phyloP scores from a whole-genome alignment of 768 basidiomycete species.

The Infundibulicybe gibba region DNA sequence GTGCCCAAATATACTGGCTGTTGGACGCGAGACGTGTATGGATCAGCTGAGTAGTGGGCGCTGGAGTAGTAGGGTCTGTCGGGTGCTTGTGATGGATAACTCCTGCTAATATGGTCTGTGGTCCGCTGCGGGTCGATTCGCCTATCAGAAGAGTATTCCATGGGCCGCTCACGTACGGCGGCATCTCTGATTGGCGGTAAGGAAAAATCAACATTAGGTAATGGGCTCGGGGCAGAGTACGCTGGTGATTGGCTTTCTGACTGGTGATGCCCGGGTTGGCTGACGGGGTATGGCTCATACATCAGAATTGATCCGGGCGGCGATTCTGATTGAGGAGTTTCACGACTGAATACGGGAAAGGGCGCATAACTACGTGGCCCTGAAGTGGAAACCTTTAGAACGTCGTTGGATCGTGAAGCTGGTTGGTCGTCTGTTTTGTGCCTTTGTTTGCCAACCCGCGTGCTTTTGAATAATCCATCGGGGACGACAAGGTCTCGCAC shows the following conservation, averaged over 20 bases:
- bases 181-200: too few species aligned
- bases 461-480: constrained; percentile 64
- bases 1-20: too few species aligned
- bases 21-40: too few species aligned
- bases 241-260: not conserved
- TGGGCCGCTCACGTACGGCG: too few species aligned
- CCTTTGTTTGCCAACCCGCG: constrained; percentile 51
- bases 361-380: constrained; percentile 36
- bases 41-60: too few species aligned
- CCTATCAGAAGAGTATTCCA: too few species aligned
- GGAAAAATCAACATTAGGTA: too few species aligned
- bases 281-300: constrained; percentile 34
- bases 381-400: constrained; percentile 21
- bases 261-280: too few species aligned
- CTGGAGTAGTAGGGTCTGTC: too few species aligned
- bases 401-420: constrained; percentile 15
- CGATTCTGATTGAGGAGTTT: constrained; percentile 18
- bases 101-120: too few species aligned
- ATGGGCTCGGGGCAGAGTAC: not conserved
- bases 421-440: constrained; percentile 37
- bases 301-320: constrained; percentile 27
- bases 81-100: too few species aligned
- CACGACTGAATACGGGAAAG: constrained; percentile 30
- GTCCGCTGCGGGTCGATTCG: too few species aligned
- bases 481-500: constrained; percentile 64